phyloP scores from a whole-genome alignment of 2,329 filamentous ascomycete genomes.

The Aspergillus melleus region DNA sequence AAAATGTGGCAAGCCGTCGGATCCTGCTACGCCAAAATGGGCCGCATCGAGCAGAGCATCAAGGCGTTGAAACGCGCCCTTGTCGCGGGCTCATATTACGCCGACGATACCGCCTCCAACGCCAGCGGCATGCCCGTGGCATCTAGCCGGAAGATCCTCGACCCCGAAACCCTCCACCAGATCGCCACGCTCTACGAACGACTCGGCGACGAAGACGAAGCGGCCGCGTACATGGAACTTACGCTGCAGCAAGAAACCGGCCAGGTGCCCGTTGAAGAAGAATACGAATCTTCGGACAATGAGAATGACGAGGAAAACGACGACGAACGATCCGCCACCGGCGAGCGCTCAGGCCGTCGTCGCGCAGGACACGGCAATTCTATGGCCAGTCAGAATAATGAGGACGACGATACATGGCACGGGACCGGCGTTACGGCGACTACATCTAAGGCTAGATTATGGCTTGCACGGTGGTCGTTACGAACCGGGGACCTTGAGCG shows the following conservation, averaged over 20 bases:
- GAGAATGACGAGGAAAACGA: slow-evolving; percentile 29
- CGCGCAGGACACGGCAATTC: slow-evolving; percentile 25
- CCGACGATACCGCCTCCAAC: slow-evolving; percentile 27
- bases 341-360: slow-evolving; percentile 49
- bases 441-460: slow-evolving; percentile 89
- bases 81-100: slow-evolving; percentile 83
- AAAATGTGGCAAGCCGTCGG: slow-evolving; percentile 99
- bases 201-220: slow-evolving; percentile 73
- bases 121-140: slow-evolving; percentile 8
- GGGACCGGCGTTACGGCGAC: slow-evolving; percentile 85
- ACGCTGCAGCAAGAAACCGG: slow-evolving; percentile 91
- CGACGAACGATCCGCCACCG: slow-evolving; percentile 35
- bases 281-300: slow-evolving; percentile 34
- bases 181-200: slow-evolving; percentile 89
- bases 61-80: slow-evolving; percentile 92
- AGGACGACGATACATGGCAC: slow-evolving; percentile 41
- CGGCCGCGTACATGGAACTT: slow-evolving; percentile 92
- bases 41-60: slow-evolving; percentile 83
- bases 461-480: slow-evolving; percentile 84
- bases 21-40: slow-evolving; percentile 87
- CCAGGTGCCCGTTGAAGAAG: slow-evolving; percentile 42
- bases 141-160: slow-evolving; percentile 61
- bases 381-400: slow-evolving; percentile 35
- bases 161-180: slow-evolving; percentile 86
- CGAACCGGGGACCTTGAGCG: slow-evolving; percentile 70